Evolutionary conservation across 441 rosid species (phyloP).

Genomic region (Erodium trifolium): DNA sequence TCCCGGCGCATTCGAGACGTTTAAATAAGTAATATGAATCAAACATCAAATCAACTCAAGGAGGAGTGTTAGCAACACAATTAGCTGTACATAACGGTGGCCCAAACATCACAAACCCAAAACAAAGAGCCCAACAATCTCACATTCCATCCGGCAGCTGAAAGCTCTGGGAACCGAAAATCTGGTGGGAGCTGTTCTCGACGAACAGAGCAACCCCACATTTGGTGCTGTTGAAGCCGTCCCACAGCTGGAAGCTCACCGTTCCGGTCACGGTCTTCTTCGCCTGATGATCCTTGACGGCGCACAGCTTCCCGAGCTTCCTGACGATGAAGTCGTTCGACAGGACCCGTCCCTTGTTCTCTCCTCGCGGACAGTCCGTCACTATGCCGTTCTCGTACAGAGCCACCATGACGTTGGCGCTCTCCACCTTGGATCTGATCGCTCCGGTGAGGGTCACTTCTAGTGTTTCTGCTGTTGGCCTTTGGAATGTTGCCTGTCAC

Average conservation of each 20-base stretch:
- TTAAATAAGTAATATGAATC: too few species aligned
- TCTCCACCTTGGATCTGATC: slow-evolving; percentile 50
- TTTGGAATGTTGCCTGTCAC: slow-evolving; percentile 52
- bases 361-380: slow-evolving; percentile 57
- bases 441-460: slow-evolving; percentile 56
- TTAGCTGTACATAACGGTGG: too few species aligned
- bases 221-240: slow-evolving; percentile 55
- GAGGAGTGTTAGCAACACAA: too few species aligned
- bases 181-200: slow-evolving; percentile 53
- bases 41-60: too few species aligned
- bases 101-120: too few species aligned
- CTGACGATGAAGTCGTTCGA: slow-evolving; percentile 73
- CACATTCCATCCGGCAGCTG: slow-evolving; percentile 45
- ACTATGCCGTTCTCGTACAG: slow-evolving; percentile 62
- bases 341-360: slow-evolving; percentile 64
- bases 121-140: slow-evolving; percentile 5
- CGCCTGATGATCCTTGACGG: slow-evolving; percentile 46
- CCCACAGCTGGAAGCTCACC: slow-evolving; percentile 59
- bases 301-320: slow-evolving; percentile 64
- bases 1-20: too few species aligned
- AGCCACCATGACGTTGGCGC: slow-evolving; percentile 64
- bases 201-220: slow-evolving; percentile 61
- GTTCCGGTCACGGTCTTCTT: slow-evolving; percentile 58
- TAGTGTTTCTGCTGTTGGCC: slow-evolving; percentile 51
- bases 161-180: slow-evolving; percentile 62